A percentile compares a stretch with the other conserved stretches of the same genome.
These are phyloP conservation scores for Pichia cephalocereana DNA, from an alignment of 805 yeast species.

Conservation along the genomic window DNA sequence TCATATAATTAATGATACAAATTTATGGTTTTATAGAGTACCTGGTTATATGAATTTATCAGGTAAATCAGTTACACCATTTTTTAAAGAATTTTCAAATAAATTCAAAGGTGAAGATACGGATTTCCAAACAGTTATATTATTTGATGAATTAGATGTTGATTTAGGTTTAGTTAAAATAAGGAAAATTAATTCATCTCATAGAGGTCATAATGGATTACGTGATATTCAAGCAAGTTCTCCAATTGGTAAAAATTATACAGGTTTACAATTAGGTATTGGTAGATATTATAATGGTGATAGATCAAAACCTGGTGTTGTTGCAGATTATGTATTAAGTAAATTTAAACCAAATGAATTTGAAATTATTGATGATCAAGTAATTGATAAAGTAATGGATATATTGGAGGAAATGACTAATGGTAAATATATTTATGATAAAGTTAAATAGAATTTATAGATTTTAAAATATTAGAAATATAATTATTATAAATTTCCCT, in stretches of 20 bases:
- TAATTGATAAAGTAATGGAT: slow-evolving; percentile 32
- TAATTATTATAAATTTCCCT: background rate
- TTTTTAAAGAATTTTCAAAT: slow-evolving; percentile 30
- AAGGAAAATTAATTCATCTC: slow-evolving; percentile 49
- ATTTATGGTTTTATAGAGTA: slow-evolving; percentile 2
- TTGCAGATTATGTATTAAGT: slow-evolving; percentile 56
- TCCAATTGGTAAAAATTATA: slow-evolving; percentile 40
- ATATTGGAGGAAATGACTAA: slow-evolving; percentile 28
- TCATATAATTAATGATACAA: background rate
- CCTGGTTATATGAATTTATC: slow-evolving; percentile 55
- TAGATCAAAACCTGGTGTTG: slow-evolving; percentile 23
- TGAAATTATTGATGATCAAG: slow-evolving; percentile 29
- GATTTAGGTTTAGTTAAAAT: slow-evolving; percentile 58
- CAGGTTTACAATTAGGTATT: slow-evolving; percentile 70
- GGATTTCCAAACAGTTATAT: slow-evolving; percentile 31
- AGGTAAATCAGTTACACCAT: slow-evolving; percentile 37
- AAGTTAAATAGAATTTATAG: background rate
- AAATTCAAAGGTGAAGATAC: slow-evolving; percentile 6
- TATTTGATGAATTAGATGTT: slow-evolving; percentile 74
- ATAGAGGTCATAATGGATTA: slow-evolving; percentile 83
- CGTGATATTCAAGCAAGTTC: slow-evolving; percentile 37
- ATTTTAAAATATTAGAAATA: background rate
- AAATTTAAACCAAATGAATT: slow-evolving; percentile 40
- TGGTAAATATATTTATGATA: slow-evolving; percentile 23
- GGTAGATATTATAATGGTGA: slow-evolving; percentile 50